Evolutionary conservation across 2,329 filamentous ascomycete genomes (phyloP).

Genomic region (Colletotrichum gloeosporioides): DNA sequence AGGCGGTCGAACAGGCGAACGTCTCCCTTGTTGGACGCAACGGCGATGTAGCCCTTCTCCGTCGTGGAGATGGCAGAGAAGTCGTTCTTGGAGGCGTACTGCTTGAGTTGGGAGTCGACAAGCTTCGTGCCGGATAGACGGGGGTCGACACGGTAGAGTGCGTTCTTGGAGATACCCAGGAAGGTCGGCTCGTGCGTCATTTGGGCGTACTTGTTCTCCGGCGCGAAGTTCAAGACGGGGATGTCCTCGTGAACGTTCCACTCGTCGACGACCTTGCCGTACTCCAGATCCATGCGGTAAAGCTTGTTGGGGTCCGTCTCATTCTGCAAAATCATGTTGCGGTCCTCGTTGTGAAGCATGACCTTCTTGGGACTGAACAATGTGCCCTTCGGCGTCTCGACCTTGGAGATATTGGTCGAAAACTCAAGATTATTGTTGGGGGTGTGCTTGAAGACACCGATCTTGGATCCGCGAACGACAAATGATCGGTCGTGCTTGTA

Average conservation of each 20-base stretch:
- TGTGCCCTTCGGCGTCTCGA: conserved; percentile 85
- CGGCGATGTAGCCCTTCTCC: conserved; percentile 94
- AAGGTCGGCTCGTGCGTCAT: conserved; percentile 97
- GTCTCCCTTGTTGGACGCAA: conserved; percentile 97
- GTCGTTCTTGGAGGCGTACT: conserved; percentile 96
- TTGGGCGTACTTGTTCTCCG: conserved; percentile 97
- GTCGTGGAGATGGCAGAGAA: conserved; percentile 95
- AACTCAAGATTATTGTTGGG: conserved; percentile 92
- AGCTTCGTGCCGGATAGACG: conserved; percentile 90
- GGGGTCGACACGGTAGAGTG: conserved; percentile 92
- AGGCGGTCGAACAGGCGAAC: conserved; percentile 95
- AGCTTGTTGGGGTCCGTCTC: conserved; percentile 84
- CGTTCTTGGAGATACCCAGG: conserved; percentile 90
- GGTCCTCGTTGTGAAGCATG: conserved; percentile 92
- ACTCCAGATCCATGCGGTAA: conserved; percentile 97
- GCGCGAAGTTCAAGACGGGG: conserved; percentile 87
- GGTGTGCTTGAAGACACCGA: conserved; percentile 98
- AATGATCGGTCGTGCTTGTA: conserved; percentile 98
- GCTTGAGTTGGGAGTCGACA: conserved; percentile 91
- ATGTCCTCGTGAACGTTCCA: conserved; percentile 99
- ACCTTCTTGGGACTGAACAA: conserved; percentile 95
- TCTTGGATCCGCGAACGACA: conserved; percentile 95
- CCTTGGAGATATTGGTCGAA: conserved; percentile 95
- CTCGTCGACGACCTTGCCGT: conserved; percentile 96
- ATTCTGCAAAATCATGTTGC: conserved; percentile 89